Percentiles rank a stretch among this genome's conserved stretches.
Conservation (phyloP, 371 early-diverging fungal species). For the Mortierella sp. region DNA sequence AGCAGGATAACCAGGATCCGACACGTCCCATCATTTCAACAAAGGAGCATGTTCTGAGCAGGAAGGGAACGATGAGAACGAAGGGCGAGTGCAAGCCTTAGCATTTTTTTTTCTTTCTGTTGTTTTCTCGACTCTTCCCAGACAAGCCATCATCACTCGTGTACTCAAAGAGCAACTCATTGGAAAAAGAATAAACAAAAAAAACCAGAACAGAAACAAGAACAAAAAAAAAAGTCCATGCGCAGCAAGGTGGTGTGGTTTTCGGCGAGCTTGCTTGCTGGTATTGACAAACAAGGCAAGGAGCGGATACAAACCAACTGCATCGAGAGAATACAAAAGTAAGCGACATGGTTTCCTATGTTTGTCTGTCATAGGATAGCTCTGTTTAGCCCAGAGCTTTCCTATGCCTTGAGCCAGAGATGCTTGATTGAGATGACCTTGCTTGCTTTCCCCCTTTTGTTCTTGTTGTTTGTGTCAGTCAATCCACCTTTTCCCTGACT, state of each 20-base stretch:
- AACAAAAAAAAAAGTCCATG: neutral
- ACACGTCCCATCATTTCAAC: neutral
- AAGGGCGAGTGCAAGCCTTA: neutral
- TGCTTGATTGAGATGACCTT: too few species aligned
- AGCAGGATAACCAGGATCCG: neutral
- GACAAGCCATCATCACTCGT: neutral
- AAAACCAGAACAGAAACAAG: neutral
- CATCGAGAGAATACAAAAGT: too few species aligned
- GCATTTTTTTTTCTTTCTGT: constrained; percentile 6
- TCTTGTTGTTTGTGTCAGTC: too few species aligned
- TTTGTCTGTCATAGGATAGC: too few species aligned
- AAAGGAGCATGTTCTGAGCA: neutral
- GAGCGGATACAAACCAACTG: too few species aligned
- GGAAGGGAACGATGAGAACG: neutral
- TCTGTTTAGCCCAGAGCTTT: too few species aligned
- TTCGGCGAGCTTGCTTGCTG: neutral
- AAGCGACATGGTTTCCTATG: too few species aligned
- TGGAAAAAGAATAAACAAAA: constrained; percentile 1
- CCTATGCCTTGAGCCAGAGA: too few species aligned
- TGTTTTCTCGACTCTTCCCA: neutral
- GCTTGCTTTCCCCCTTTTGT: too few species aligned
- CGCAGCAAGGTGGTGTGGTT: neutral
- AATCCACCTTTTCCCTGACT: neutral
- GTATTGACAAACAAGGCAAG: too few species aligned
- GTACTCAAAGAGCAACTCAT: neutral